Conservation (phyloP, 768 basidiomycete species). For the Collybia mongolica region DNA sequence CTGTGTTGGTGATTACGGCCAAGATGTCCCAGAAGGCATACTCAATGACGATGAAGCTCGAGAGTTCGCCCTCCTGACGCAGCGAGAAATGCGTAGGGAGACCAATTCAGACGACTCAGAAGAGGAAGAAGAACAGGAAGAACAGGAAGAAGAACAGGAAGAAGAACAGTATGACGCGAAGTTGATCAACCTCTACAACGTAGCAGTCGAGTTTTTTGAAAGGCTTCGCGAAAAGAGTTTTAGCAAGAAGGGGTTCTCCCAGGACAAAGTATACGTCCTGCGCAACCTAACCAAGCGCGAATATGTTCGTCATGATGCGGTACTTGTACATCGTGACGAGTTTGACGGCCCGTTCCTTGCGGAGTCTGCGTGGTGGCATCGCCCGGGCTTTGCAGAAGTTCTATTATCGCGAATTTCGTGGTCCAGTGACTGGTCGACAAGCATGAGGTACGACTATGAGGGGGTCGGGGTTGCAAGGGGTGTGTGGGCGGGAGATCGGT, state of each 20-base stretch:
- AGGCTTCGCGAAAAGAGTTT: too few species aligned
- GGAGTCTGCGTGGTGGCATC: background rate
- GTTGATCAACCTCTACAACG: too few species aligned
- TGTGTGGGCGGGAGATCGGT: conserved; percentile 4
- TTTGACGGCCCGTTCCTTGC: background rate
- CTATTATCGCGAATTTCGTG: background rate
- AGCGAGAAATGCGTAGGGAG: background rate
- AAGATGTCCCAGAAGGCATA: conserved; percentile 6
- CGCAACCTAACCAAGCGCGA: conserved; percentile 4
- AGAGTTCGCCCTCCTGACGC: background rate
- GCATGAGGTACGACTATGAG: background rate
- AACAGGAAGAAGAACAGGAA: too few species aligned
- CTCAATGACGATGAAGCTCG: conserved; percentile 3
- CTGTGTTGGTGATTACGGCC: conserved; percentile 14
- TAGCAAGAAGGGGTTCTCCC: background rate
- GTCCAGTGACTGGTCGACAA: too few species aligned
- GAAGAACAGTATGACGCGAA: background rate
- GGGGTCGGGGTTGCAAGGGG: background rate
- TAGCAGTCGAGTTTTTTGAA: too few species aligned
- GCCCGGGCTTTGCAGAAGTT: background rate
- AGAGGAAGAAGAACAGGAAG: too few species aligned
- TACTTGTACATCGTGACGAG: background rate
- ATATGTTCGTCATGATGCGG: conserved; percentile 3
- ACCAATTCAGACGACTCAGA: background rate
- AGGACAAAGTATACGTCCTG: background rate